These are phyloP conservation scores for Trichosanthes cucumerina DNA, from an alignment of 306 rosid species.

Conservation along the genomic window DNA sequence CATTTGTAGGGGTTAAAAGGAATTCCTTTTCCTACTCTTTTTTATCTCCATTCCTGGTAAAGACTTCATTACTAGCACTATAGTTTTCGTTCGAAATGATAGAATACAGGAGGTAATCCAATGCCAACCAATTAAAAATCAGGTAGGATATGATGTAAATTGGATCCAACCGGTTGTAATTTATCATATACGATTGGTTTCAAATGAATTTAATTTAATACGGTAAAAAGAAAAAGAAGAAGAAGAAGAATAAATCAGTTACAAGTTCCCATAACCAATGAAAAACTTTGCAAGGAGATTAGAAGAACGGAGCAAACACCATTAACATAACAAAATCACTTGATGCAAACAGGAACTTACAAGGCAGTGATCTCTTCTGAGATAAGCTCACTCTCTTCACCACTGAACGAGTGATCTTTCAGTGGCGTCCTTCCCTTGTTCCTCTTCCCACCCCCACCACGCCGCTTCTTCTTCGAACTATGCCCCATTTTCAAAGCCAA, in stretches of 20 bases:
- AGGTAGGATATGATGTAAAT: neutral
- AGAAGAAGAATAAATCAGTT: neutral
- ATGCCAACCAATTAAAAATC: neutral
- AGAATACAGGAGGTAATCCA: neutral
- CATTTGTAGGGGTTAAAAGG: neutral
- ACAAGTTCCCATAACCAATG: neutral
- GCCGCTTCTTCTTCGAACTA: slow-evolving; percentile 74
- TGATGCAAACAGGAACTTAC: slow-evolving; percentile 25
- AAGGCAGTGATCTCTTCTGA: slow-evolving; percentile 87
- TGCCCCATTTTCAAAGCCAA: slow-evolving; percentile 42
- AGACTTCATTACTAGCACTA: neutral
- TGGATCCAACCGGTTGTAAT: neutral
- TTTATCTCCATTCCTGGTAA: neutral
- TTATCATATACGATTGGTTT: neutral
- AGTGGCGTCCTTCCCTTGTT: slow-evolving; percentile 52
- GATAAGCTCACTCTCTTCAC: slow-evolving; percentile 39
- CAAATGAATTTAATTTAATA: neutral
- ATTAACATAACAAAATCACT: slow-evolving; percentile 8
- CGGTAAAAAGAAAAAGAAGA: neutral
- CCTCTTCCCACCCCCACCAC: slow-evolving; percentile 50
- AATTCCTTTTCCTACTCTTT: neutral
- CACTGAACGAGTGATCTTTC: slow-evolving; percentile 46
- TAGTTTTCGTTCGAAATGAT: neutral
- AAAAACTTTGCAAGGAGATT: neutral
- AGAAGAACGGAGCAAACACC: neutral